A percentile compares a stretch with the other conserved stretches of the same genome.
phyloP scores from a whole-genome alignment of 1,139 yeast species.

The Chernovozyma sophiae-reginae region DNA sequence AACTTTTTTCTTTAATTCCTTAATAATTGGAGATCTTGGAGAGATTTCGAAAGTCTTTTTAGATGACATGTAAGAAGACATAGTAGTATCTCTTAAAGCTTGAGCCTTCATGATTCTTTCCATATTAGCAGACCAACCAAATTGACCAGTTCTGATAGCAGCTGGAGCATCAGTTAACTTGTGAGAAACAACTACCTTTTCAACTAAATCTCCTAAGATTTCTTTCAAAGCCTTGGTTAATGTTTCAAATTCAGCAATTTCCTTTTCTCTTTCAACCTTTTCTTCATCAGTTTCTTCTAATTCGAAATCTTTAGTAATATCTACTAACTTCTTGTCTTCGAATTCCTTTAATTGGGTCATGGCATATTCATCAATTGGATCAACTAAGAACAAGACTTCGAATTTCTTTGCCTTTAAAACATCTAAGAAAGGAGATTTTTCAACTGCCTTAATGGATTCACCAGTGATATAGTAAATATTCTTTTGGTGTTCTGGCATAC shows the following conservation, averaged over 20 bases:
- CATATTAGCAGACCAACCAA: slow-evolving; percentile 99
- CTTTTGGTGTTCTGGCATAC: slow-evolving; percentile 99
- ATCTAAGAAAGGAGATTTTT: slow-evolving; percentile 98
- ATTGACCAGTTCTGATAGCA: slow-evolving; percentile 99
- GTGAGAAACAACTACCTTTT: slow-evolving; percentile 98
- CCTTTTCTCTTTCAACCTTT: slow-evolving; percentile 90
- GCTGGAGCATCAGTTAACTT: slow-evolving; percentile 98
- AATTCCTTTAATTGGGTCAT: slow-evolving; percentile 99
- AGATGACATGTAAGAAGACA: slow-evolving; percentile 99
- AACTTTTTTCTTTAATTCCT: slow-evolving; percentile 93
- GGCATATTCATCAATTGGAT: slow-evolving; percentile 99
- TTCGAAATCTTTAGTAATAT: slow-evolving; percentile 98
- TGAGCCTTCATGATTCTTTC: slow-evolving; percentile 99
- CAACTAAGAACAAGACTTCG: slow-evolving; percentile 96
- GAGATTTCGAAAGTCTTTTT: slow-evolving; percentile 99
- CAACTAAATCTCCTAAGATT: slow-evolving; percentile 96
- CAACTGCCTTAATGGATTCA: slow-evolving; percentile 96
- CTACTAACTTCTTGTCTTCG: slow-evolving; percentile 98
- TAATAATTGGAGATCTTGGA: slow-evolving; percentile 92
- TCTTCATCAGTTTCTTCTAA: slow-evolving; percentile 99
- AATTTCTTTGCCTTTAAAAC: slow-evolving; percentile 98
- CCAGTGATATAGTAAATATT: slow-evolving; percentile 99
- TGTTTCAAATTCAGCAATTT: slow-evolving; percentile 86
- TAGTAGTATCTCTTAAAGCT: slow-evolving; percentile 97
- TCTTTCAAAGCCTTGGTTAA: slow-evolving; percentile 96